Base-by-base conservation (phyloP, 495 filamentous ascomycete species). In the Xylaria venustula region DNA sequence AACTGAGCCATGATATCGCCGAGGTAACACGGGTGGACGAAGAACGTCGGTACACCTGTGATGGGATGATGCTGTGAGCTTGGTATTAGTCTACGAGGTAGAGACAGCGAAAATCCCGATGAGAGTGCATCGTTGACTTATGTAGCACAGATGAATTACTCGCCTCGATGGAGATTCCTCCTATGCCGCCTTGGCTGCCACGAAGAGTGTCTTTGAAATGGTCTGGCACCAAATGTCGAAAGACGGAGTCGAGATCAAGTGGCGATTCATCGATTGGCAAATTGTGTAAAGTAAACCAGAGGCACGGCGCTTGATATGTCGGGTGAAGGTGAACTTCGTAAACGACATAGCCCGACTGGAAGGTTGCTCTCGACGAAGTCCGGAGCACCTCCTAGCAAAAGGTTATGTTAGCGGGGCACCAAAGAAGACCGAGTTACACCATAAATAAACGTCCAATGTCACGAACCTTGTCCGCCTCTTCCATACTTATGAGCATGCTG, bases 1-100 rank as follows among this genome's bases (percentile, higher is more conserved):
- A 83, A 80, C 19, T 67, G 72, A 36, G 74, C 78, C 84, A 96
- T 88, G 49, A 88, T 88, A 62, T 91, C 88, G 56, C 86, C 87
- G n/a, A 91, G 88, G 69, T 89, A 84, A 78, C 91, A 96, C 22
- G 91, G 91, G 74, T 96, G 91, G 65, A 94, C 77, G 75, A 92
- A 94, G 68, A 89, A 92, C 49, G 84, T 79, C 47, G 91, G 90
- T 48, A 87, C 67, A 57, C 86, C 88, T 58, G 85, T 88, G 44
- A 87, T 74, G 47, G 91, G 91, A 80, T 94, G 90, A 75, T 93
- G 85, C 90, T 92, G 69, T 66, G 63, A 15, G 26, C 67, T 37
- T 61, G 69, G 71, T 72, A 66, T 74, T 79, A 80, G 77, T 79
- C 68, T 73, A 53, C 70, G 72, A 71, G 67, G 72, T 71, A 63